phyloP scores from a whole-genome alignment of 176 grass and related monocot genomes.

The Canna indica region DNA sequence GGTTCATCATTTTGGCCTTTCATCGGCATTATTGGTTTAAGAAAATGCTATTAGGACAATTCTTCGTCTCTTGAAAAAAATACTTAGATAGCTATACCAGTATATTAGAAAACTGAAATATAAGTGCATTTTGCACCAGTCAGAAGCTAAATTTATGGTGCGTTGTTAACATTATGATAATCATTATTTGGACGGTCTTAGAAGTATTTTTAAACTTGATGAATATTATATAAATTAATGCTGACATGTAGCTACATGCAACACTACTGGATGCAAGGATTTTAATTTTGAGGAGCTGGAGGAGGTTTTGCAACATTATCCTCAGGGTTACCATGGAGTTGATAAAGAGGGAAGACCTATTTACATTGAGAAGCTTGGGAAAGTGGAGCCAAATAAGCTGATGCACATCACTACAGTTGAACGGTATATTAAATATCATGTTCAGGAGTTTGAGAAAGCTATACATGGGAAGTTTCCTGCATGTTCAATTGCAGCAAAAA shows the following conservation, averaged over 20 bases:
- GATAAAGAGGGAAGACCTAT: conserved; percentile 20
- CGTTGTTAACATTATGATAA: no score
- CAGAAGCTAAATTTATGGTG: no score
- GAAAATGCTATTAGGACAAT: no score
- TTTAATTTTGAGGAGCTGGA: conserved; percentile 16
- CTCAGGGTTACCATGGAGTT: conserved; percentile 19
- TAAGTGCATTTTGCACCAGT: no score
- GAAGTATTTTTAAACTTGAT: neutral
- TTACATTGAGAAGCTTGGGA: conserved; percentile 21
- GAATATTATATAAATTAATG: neutral
- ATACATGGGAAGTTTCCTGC: conserved; percentile 18
- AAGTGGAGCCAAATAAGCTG: conserved; percentile 20
- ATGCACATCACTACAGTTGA: conserved; percentile 20
- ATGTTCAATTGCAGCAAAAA: conserved; percentile 17
- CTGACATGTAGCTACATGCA: neutral
- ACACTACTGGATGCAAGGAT: conserved; percentile 3
- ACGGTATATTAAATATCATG: conserved; percentile 20
- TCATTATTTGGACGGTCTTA: neutral
- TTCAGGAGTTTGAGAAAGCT: conserved; percentile 20
- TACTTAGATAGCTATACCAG: no score
- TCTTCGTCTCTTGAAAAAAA: no score
- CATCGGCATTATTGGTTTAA: no score
- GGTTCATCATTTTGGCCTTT: no score
- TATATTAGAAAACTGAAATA: no score
- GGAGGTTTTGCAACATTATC: conserved; percentile 13